phyloP scores from a whole-genome alignment of 441 rosid species.

The Bocquillonia castaneifolia region DNA sequence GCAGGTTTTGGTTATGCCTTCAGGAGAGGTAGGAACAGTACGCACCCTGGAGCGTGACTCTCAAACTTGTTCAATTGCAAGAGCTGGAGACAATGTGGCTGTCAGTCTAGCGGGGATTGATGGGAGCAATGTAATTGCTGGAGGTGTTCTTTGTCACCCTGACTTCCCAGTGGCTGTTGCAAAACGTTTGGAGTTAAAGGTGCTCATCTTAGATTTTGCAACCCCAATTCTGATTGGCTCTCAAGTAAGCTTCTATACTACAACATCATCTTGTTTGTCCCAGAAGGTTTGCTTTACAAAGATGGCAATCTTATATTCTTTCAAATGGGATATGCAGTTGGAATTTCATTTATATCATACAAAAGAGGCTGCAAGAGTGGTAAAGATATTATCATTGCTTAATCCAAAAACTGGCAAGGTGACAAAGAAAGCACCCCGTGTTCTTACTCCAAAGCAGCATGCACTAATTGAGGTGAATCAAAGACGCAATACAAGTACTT shows the following conservation, averaged over 20 bases:
- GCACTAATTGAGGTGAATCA: constrained; percentile 71
- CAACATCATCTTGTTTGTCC: background rate
- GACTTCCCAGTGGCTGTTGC: constrained; percentile 74
- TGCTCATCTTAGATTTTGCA: constrained; percentile 66
- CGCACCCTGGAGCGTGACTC: constrained; percentile 74
- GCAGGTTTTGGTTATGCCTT: constrained; percentile 86
- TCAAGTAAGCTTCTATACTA: constrained; percentile 44
- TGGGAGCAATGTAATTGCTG: constrained; percentile 60
- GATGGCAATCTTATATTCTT: constrained; percentile 20
- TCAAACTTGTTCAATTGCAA: constrained; percentile 57
- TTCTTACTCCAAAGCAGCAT: constrained; percentile 69
- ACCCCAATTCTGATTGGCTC: constrained; percentile 84
- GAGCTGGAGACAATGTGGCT: constrained; percentile 85
- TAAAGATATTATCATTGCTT: constrained; percentile 55
- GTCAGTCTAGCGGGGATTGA: constrained; percentile 74
- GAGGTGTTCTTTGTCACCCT: constrained; percentile 89
- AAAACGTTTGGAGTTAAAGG: constrained; percentile 66
- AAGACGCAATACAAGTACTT: background rate
- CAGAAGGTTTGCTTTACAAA: background rate
- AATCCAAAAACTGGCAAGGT: constrained; percentile 89
- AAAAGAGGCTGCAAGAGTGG: constrained; percentile 77
- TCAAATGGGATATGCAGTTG: constrained; percentile 43
- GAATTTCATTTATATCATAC: constrained; percentile 90
- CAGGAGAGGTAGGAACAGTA: constrained; percentile 70
- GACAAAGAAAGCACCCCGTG: constrained; percentile 73